Conservation (phyloP, 805 yeast genomes). For the Pichia heedii region DNA sequence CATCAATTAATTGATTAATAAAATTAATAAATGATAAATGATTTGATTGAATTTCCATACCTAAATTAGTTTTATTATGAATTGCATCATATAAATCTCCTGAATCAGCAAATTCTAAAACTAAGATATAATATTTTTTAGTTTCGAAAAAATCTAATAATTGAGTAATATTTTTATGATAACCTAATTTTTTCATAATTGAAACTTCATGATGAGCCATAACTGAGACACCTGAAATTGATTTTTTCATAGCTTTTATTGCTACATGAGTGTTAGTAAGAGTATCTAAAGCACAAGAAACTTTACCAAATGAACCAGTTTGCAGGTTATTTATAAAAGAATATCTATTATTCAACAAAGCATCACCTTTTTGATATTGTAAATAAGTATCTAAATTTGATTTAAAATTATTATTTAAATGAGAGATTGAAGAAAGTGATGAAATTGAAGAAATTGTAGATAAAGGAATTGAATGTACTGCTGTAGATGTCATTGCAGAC, state of each 20-base stretch:
- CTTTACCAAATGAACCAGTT: constrained; percentile 55
- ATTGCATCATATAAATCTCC: constrained; percentile 63
- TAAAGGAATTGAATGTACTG: background rate
- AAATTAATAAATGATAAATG: constrained; percentile 18
- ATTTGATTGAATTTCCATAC: constrained; percentile 20
- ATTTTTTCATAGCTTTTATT: constrained; percentile 43
- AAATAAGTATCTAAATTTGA: constrained; percentile 31
- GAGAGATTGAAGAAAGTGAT: background rate
- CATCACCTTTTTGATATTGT: constrained; percentile 31
- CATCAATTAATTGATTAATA: constrained; percentile 43
- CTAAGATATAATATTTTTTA: constrained; percentile 40
- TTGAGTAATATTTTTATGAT: constrained; percentile 48
- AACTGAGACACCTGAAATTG: constrained; percentile 31
- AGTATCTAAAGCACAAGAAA: constrained; percentile 41
- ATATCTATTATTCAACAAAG: constrained; percentile 33
- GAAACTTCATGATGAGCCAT: constrained; percentile 50
- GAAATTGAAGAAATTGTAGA: too few relatives aligned
- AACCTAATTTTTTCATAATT: constrained; percentile 33
- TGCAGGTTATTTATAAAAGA: constrained; percentile 37
- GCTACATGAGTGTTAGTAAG: constrained; percentile 33
- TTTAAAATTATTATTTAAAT: constrained; percentile 16
- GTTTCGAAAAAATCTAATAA: constrained; percentile 52
- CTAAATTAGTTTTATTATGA: constrained; percentile 23
- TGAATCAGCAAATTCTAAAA: constrained; percentile 55
- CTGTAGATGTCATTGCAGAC: background rate